phyloP scores from a whole-genome alignment of 2,329 filamentous ascomycete species.

The Colletotrichum costaricense region DNA sequence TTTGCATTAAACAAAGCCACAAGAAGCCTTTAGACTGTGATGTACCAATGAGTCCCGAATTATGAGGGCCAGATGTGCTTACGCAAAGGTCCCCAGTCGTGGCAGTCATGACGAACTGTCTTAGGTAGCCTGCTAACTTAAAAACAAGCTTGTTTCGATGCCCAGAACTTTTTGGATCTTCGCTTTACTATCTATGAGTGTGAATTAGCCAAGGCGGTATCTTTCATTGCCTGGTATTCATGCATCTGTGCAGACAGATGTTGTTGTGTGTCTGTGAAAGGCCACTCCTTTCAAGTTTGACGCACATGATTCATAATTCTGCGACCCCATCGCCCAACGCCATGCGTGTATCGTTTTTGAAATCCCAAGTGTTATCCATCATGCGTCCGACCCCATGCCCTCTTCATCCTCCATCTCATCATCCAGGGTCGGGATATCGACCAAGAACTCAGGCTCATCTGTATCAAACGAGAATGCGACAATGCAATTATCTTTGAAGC shows the following conservation, averaged over 20 bases:
- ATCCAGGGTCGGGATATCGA: conserved; percentile 55
- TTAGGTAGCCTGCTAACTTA: no score
- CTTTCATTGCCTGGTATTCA: background rate
- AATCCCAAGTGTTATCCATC: background rate
- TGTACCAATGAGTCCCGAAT: background rate
- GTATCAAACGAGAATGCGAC: conserved; percentile 62
- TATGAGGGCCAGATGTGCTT: background rate
- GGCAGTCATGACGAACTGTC: background rate
- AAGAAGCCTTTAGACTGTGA: background rate
- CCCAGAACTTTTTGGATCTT: background rate
- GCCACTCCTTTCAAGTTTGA: background rate
- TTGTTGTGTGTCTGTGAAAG: background rate
- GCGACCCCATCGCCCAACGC: conserved; percentile 14
- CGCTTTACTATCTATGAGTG: background rate
- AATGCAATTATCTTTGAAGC: conserved; percentile 58
- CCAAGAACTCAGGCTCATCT: conserved; percentile 55
- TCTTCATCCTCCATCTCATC: conserved; percentile 56
- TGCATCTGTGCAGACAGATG: background rate
- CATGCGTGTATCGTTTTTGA: conserved; percentile 22
- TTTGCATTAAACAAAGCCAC: background rate
- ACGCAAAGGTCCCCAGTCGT: no score
- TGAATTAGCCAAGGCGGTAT: background rate
- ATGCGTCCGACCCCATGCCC: conserved; percentile 35
- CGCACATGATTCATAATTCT: background rate
- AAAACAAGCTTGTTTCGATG: background rate